phyloP scores from a whole-genome alignment of 1,284 basidiomycete genomes.

The Ganoderma lucidum region DNA sequence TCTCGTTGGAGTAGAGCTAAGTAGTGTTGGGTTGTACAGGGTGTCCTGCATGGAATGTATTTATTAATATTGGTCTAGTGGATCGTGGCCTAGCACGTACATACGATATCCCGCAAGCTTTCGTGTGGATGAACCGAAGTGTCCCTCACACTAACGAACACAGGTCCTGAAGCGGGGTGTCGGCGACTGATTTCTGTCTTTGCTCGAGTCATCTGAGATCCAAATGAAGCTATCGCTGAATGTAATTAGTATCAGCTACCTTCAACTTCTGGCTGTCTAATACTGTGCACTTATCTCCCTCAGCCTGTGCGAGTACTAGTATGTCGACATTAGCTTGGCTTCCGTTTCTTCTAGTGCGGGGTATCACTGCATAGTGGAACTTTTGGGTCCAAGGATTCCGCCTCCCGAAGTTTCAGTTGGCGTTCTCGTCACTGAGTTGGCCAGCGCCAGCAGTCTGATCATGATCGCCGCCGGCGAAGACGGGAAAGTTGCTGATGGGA shows the following conservation, averaged over 20 bases:
- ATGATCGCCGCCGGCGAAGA: neutral
- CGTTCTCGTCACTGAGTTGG: neutral
- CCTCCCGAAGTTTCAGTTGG: neutral
- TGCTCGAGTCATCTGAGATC: neutral
- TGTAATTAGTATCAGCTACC: too few relatives aligned
- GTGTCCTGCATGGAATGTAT: neutral
- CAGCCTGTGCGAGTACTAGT: neutral
- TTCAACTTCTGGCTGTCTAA: too few relatives aligned
- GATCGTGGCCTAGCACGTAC: neutral
- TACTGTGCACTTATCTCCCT: too few relatives aligned
- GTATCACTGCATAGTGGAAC: too few relatives aligned
- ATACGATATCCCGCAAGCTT: neutral
- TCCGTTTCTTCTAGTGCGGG: neutral
- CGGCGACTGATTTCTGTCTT: too few relatives aligned
- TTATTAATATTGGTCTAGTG: neutral
- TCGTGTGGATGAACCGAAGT: neutral
- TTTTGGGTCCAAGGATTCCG: neutral
- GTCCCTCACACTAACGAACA: too few relatives aligned
- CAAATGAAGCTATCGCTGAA: too few relatives aligned
- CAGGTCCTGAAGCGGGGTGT: too few relatives aligned
- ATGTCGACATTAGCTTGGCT: neutral
- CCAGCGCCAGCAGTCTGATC: neutral
- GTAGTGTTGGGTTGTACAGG: slow-evolving; percentile 4
- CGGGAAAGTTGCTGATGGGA: neutral
- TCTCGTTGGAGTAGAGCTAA: neutral